Conservation (phyloP, 805 yeast species). For the Yarrowia porcina region DNA sequence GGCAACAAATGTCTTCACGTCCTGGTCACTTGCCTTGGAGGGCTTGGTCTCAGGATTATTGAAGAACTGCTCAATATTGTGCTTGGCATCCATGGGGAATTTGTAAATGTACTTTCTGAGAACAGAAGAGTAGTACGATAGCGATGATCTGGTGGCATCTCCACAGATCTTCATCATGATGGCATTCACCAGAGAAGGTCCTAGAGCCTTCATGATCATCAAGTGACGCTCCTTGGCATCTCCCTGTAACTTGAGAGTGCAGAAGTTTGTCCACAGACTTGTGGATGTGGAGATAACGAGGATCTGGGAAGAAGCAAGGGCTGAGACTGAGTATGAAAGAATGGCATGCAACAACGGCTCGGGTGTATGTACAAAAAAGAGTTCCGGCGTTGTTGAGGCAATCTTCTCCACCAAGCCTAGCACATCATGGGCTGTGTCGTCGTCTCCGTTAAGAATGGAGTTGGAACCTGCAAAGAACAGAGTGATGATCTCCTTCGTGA, state of each 20-base stretch:
- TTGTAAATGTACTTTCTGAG: slow-evolving; percentile 35
- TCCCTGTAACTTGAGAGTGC: slow-evolving; percentile 32
- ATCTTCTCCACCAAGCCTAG: slow-evolving; percentile 17
- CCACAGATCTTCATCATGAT: slow-evolving; percentile 46
- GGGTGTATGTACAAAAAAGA: slow-evolving; percentile 14
- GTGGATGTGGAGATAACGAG: slow-evolving; percentile 52
- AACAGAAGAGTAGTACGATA: slow-evolving; percentile 44
- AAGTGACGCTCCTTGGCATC: slow-evolving; percentile 23
- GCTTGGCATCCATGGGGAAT: slow-evolving; percentile 28
- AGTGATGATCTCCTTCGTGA: slow-evolving; percentile 1
- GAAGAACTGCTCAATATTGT: slow-evolving; percentile 26
- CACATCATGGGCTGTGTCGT: slow-evolving; percentile 12
- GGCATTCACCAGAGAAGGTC: slow-evolving; percentile 37
- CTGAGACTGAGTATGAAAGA: slow-evolving; percentile 33
- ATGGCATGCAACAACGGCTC: slow-evolving; percentile 1
- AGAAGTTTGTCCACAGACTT: slow-evolving; percentile 53
- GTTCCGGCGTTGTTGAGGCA: not conserved
- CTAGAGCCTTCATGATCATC: slow-evolving; percentile 35
- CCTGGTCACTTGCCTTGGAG: slow-evolving; percentile 13
- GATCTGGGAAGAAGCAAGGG: slow-evolving; percentile 50
- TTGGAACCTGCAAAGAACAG: not conserved
- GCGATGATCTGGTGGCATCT: slow-evolving; percentile 44
- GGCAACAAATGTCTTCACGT: slow-evolving; percentile 32
- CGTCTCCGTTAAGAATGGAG: not conserved
- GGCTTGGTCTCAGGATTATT: slow-evolving; percentile 29